Conservation (phyloP, 169 alveolate species). For the Eimeria praecox region DNA sequence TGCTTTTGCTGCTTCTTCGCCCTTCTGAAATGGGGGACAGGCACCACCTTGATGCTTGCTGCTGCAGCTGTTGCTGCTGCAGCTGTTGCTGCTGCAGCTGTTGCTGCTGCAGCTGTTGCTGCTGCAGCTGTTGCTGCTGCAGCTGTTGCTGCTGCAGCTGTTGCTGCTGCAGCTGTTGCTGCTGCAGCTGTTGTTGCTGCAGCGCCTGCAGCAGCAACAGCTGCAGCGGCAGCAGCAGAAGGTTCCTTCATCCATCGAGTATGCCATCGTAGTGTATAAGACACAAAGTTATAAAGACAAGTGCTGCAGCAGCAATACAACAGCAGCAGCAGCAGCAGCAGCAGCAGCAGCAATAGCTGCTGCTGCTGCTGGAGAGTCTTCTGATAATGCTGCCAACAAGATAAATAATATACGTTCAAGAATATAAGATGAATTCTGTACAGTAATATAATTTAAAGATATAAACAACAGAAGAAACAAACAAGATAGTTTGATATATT, state of each 20-base stretch:
- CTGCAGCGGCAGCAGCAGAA: neutral
- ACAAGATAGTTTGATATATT: too few relatives aligned
- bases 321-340: conserved; percentile 7
- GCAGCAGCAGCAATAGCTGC: neutral
- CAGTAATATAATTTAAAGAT: neutral
- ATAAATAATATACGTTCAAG: neutral
- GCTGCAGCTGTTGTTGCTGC: neutral
- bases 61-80: conserved; percentile 60
- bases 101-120: neutral
- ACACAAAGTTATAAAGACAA: neutral
- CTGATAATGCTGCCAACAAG: neutral
- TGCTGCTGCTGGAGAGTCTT: neutral
- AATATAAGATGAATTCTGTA: neutral
- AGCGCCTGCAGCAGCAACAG: conserved; percentile 7
- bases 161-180: conserved; percentile 12
- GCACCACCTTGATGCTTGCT: neutral
- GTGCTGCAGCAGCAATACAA: neutral
- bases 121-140: neutral
- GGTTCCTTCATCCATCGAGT: neutral
- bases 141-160: conserved; percentile 10
- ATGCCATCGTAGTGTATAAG: neutral
- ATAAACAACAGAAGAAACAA: neutral
- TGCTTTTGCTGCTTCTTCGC: too few relatives aligned
- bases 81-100: neutral
- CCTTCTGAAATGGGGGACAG: neutral